These are phyloP conservation scores for Kluyveromyces marxianus DNA, from an alignment of 1,139 yeast species.

Conservation along the genomic window DNA sequence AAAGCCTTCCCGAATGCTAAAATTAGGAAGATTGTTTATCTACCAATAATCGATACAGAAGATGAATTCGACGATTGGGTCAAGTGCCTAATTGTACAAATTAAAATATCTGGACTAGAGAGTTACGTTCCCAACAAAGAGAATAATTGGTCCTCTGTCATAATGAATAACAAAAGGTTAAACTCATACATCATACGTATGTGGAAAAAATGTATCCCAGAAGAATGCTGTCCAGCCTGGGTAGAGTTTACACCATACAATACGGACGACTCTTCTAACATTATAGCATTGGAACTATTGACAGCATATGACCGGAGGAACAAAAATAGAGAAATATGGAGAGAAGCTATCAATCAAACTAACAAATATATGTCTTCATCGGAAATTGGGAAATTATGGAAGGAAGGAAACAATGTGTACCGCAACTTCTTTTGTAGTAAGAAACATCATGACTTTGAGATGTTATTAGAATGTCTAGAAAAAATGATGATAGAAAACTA, in stretches of 20 bases:
- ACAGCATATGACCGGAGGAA: background rate
- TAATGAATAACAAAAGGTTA: background rate
- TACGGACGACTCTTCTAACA: background rate
- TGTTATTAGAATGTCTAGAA: background rate
- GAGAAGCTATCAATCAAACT: background rate
- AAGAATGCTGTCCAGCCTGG: background rate
- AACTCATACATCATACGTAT: too few relatives aligned
- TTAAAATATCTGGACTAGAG: background rate
- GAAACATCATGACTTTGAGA: background rate
- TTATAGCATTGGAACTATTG: background rate
- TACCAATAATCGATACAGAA: background rate
- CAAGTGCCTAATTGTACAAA: background rate
- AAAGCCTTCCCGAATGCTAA: background rate
- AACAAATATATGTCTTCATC: background rate
- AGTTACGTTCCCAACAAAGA: background rate
- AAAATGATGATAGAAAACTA: background rate
- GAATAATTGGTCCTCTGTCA: background rate
- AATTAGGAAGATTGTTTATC: background rate
- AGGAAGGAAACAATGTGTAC: background rate
- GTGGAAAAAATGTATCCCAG: background rate
- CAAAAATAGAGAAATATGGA: background rate
- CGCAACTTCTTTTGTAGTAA: background rate
- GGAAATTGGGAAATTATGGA: background rate
- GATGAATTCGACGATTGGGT: background rate
- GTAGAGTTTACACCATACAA: background rate